Base-by-base conservation (phyloP, 768 basidiomycete species). In the Mycena vitilis region DNA sequence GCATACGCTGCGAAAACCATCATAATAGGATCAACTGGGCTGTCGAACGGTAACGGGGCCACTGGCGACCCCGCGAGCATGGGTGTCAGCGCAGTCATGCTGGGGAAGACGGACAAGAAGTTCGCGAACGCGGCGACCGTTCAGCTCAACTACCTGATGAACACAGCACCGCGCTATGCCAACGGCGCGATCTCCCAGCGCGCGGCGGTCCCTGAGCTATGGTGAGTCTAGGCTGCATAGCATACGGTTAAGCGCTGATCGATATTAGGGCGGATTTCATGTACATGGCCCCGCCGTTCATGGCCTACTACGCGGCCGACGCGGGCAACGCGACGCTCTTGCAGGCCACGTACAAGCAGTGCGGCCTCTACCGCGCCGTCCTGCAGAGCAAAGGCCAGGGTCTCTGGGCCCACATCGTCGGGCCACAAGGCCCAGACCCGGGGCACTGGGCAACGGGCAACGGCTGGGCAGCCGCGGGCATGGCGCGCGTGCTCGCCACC, bases 31-130 rank as follows among this genome's bases (percentile, higher is more conserved):
- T 65, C 55, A 2, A 70, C 73, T 30, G 61, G 34, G 16, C 34
- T 53, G 56, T 87, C 80, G 0, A 75, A 80, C 30, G 82, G 81
- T 2, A 79, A 82, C 53, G 84, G 84, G 6, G 83, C 85, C 2
- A 86, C 84, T 0, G 88, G 85, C 0, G 89, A 90, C 69, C 89
- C 89, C 1, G 85, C 88, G 2, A 83, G 83, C 66, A 66, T 87
- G 8, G 87, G 86, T 15, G 79, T 83, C 4, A 79, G 82, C 9
- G 83, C 86, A 7, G 70, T 75, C n/a, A 73, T 85, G 8, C 63
- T 87, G 10, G 81, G 83, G 20, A 85, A 85, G 40, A 70, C 73
- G 10, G 74, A 81, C 63, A 72, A 76, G 20, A 71, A 76, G 36
- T 86, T 76, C 75, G 76, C 80, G 0, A 65, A 63, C 4, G 85